Evolutionary conservation across 2,329 filamentous ascomycete genomes (phyloP).

Genomic region (Alternaria atra): DNA sequence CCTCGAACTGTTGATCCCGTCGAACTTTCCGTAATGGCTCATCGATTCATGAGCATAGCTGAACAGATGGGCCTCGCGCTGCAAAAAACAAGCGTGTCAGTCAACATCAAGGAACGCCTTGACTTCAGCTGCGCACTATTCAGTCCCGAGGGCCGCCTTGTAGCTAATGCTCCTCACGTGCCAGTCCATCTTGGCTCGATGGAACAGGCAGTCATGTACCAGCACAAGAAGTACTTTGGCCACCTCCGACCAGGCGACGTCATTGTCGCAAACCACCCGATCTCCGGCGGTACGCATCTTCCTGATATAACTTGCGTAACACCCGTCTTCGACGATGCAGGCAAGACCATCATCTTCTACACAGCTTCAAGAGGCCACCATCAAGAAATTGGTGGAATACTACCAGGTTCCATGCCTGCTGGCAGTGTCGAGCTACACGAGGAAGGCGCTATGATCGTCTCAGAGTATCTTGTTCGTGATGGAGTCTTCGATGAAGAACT

Average conservation of each 20-base stretch:
- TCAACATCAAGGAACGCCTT: slow-evolving; percentile 40
- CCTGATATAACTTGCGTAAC: slow-evolving; percentile 41
- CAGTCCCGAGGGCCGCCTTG: slow-evolving; percentile 29
- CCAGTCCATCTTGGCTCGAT: slow-evolving; percentile 38
- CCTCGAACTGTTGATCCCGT: slow-evolving; percentile 13
- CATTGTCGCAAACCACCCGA: slow-evolving; percentile 40
- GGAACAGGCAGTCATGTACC: slow-evolving; percentile 38
- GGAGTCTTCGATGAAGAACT: slow-evolving; percentile 22
- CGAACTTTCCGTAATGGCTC: slow-evolving; percentile 20
- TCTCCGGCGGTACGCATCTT: slow-evolving; percentile 40
- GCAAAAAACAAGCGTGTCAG: slow-evolving; percentile 33
- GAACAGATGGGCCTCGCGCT: slow-evolving; percentile 38
- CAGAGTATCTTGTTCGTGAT: slow-evolving; percentile 48
- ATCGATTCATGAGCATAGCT: slow-evolving; percentile 39
- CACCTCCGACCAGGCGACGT: slow-evolving; percentile 38
- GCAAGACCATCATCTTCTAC: slow-evolving; percentile 35
- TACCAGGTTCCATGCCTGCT: slow-evolving; percentile 52
- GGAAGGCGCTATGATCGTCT: slow-evolving; percentile 58
- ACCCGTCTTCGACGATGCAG: slow-evolving; percentile 35
- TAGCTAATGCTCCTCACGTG: slow-evolving; percentile 41
- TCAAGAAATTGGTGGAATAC: slow-evolving; percentile 42
- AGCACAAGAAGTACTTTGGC: slow-evolving; percentile 30
- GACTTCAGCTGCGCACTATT: slow-evolving; percentile 41
- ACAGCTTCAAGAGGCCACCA: slow-evolving; percentile 42
- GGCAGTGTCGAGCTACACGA: slow-evolving; percentile 59